Conservation (phyloP, 306 rosid genomes). For the Prunus padus region DNA sequence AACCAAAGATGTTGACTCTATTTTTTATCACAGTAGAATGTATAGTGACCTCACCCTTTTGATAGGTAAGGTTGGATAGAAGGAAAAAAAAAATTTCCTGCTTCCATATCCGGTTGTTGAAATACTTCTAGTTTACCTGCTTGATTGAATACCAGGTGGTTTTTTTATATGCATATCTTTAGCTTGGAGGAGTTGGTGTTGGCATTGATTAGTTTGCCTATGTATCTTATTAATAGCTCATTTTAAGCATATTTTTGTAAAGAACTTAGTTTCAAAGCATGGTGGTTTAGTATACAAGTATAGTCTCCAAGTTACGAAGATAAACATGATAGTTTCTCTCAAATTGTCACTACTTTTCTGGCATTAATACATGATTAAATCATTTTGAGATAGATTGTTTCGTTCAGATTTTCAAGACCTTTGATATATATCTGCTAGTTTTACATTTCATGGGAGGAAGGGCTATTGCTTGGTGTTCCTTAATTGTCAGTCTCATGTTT, state of each 20-base stretch:
- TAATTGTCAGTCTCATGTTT: not conserved
- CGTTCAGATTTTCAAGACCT: not conserved
- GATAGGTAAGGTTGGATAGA: not conserved
- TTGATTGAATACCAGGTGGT: not conserved
- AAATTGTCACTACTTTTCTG: not conserved
- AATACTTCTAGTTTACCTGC: not conserved
- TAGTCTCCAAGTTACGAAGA: not conserved
- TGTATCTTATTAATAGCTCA: not conserved
- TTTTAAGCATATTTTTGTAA: not conserved
- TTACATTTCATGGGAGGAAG: slow-evolving; percentile 4
- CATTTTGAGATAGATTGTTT: not conserved
- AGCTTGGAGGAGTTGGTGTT: not conserved
- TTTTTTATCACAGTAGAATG: not conserved
- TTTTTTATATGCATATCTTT: not conserved
- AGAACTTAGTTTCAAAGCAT: not conserved
- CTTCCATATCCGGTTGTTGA: not conserved
- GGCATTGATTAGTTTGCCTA: not conserved
- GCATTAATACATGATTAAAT: not conserved
- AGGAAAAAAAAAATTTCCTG: not conserved
- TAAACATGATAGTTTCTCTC: not conserved
- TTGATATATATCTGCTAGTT: not conserved
- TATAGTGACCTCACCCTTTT: slow-evolving; percentile 2
- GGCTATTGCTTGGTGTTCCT: not conserved
- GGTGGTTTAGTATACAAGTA: not conserved
- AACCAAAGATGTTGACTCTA: not conserved